Base-by-base conservation (phyloP, 2,329 filamentous ascomycete genomes). In the Truncatella angustata region DNA sequence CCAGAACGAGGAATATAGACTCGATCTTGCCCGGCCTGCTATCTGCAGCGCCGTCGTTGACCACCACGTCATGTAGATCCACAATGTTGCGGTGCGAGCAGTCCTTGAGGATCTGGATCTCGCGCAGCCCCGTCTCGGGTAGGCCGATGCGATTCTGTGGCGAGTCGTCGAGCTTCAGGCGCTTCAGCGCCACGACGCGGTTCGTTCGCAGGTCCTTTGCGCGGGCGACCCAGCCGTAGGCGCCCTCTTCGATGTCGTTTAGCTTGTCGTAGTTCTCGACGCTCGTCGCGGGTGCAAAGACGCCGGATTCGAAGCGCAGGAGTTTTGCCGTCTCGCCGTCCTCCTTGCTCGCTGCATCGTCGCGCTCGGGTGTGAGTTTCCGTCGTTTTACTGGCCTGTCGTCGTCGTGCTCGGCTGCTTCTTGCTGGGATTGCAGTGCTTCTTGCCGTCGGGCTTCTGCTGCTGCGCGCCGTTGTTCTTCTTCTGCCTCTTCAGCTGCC, bases 181-280 rank as follows among this genome's bases (percentile, higher is more conserved):
- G 87, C 77, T 99, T 99, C 58, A 99, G 76, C 12, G 94, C 94
- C 18, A 97, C 92, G 5, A 99, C 80, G 52, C 87, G 82, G 30
- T 89, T 88, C 0, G 89, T 93, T 4, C 77, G 73, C 28, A 80
- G 76, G 62, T 95, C 87, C 56, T 80, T 86, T 11, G 91, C 94
- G 53, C 94, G 81, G 50, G 92, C 92, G 4, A 99, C 94, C 82
- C 87, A 93, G 42, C 94, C 94, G 70, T 99, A 99, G 7, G 91
- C 91, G 32, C 94, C 94, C 74, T 99, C 94, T 70, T 97, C 94
- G 63, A 99, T 99, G 67, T 94, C 89, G 70, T 99, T 99, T 52
- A 99, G 78, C 60, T 90, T 88, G 63, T 97, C 90, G 72, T 92
- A 99, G 65, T 90, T 87, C 64, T 93, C 88, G 23, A 96, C 87